phyloP scores from a whole-genome alignment of 768 basidiomycete species.

The Termitomyces sp. region DNA sequence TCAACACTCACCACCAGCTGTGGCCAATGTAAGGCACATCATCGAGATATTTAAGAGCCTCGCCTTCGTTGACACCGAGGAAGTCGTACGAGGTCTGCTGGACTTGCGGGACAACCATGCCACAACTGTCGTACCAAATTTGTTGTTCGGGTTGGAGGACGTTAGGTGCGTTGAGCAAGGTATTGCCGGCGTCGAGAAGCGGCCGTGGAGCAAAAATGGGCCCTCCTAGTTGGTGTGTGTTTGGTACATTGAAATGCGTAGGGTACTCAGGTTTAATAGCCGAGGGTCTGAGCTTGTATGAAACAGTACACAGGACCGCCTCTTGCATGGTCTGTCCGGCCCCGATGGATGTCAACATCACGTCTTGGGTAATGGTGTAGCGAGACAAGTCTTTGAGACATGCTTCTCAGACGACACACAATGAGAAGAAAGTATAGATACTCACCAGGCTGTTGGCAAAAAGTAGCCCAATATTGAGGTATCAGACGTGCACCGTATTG shows the following conservation, averaged over 20 bases:
- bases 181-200: conserved; percentile 11
- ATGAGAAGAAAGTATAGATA: neutral
- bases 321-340: conserved; percentile 9
- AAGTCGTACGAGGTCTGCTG: conserved; percentile 6
- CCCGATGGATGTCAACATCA: conserved; percentile 8
- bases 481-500: conserved; percentile 16
- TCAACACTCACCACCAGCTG: conserved; percentile 6
- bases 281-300: conserved; percentile 11
- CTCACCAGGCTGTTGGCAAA: conserved; percentile 18
- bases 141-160: neutral
- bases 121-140: conserved; percentile 7
- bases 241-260: neutral
- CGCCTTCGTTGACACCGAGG: conserved; percentile 5
- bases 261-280: conserved; percentile 4
- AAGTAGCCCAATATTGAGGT: conserved; percentile 19
- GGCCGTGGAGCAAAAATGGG: conserved; percentile 9
- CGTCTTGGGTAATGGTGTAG: conserved; percentile 20
- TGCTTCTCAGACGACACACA: neutral
- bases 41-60: neutral
- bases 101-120: neutral
- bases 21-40: conserved; percentile 1
- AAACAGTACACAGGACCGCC: conserved; percentile 11
- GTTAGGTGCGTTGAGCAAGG: conserved; percentile 3
- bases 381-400: conserved; percentile 15
- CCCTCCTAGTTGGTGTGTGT: neutral